Base-by-base conservation (phyloP, 2,329 filamentous ascomycete species). In the Cladosporium oxysporum region DNA sequence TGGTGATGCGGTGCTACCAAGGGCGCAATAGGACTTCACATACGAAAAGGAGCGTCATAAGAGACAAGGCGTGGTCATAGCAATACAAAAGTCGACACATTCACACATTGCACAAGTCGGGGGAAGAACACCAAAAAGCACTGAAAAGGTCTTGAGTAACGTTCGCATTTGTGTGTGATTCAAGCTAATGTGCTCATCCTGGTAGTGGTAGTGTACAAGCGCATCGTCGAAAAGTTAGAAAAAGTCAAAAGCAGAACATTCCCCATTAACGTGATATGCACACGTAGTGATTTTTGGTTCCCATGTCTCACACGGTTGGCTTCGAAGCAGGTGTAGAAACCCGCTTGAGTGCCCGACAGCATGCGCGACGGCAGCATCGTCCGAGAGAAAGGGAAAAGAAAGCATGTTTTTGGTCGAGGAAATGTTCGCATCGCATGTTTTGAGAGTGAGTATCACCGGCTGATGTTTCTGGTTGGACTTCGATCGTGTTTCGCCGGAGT, bases 101-200 rank as follows among this genome's bases (percentile, higher is more conserved):
- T 44, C 5, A 44, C 35, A 44, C 37, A 44, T n/a, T 10, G 7
- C 18, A 44, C 18, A n/a, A 44, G 37, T 18, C 37, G n/a, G n/a
- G 37, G n/a, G 2, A 21, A 10, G 18, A 44, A 21, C 5, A 44
- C 18, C 4, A 7, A 21, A n/a, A 44, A 10, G 37, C 37, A 44
- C n/a, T 44, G 16, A 44, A 41, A 21, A 21, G 5, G 41, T 47
- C n/a, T 47, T 23, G 41, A 47, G 23, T 47, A 47, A 33, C 50
- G 28, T 31, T 18, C 29, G 52, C 50, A 33, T 33, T 29, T 33
- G 23, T 21, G 26, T 16, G 12, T 55, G 52, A 55, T 31, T 29
- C 52, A 29, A 55, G 52, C 52, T 55, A 55, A 29, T 55, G 52
- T 33, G 52, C 52, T 33, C 52, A 55, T 55, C 52, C 52, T 55